These are phyloP conservation scores for Colletotrichum tabaci DNA, from an alignment of 2,329 filamentous ascomycete genomes.

Conservation along the genomic window DNA sequence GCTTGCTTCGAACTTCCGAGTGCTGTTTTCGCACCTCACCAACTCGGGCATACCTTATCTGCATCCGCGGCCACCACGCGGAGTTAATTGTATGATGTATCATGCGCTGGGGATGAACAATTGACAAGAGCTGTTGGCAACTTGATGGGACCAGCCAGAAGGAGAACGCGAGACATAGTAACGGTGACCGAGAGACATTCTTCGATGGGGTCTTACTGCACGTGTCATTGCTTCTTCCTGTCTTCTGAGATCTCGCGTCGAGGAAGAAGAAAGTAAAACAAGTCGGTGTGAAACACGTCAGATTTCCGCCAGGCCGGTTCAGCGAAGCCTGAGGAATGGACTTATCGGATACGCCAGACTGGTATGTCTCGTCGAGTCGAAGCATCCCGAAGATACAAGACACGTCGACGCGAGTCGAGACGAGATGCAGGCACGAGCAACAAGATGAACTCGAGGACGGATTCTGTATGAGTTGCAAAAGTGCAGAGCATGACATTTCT, in stretches of 20 bases:
- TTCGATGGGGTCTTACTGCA: constrained; percentile 34
- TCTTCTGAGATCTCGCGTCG: constrained; percentile 7
- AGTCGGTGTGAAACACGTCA: constrained; percentile 28
- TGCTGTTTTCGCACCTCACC: constrained; percentile 3
- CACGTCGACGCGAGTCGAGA: neutral
- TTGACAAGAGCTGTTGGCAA: neutral
- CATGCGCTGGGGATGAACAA: neutral
- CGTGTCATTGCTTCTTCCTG: constrained; percentile 32
- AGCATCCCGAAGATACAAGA: neutral
- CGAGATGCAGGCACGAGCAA: too few species aligned
- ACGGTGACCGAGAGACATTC: constrained; percentile 38
- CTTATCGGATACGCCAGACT: neutral
- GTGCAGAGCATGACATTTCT: neutral
- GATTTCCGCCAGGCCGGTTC: constrained; percentile 24
- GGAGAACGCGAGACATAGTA: constrained; percentile 31
- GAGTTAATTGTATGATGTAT: neutral
- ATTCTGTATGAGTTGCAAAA: neutral
- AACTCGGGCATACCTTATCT: constrained; percentile 2
- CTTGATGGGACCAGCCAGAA: neutral
- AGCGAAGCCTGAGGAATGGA: constrained; percentile 14
- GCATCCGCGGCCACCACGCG: constrained; percentile 1
- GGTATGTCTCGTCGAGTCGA: neutral
- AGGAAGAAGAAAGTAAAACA: constrained; percentile 35
- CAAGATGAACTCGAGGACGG: too few species aligned
- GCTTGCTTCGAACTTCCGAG: constrained; percentile 2